Base-by-base conservation (phyloP, 2,329 filamentous ascomycete species). In the Arthrobotrys pseudoclavata region DNA sequence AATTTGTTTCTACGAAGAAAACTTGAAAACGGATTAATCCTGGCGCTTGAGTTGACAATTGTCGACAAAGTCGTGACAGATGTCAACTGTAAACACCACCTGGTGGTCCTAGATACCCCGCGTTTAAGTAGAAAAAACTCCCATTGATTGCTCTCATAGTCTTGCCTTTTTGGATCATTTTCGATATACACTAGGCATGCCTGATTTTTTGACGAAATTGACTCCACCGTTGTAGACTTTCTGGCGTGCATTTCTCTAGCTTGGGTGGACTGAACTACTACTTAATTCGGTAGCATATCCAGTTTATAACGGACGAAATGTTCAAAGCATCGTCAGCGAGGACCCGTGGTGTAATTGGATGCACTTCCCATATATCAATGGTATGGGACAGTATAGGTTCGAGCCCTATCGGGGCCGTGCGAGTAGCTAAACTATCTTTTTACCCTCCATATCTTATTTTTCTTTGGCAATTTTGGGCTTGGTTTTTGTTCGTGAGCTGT, bases 271-370 rank as follows among this genome's bases (percentile, higher is more conserved):
- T 24, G 6, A 50, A 13, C n/a, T n/a, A 24, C 12, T 42, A 9
- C 31, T 34, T 2, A n/a, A 60, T 60, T 18, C 20, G 55, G 31
- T 24, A 26, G 3, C 12, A 26, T 1, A 42, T 42, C 34, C 31
- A 15, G 20, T 60, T 60, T 42, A 60, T 60, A 42, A 42, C 31
- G 55, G 55, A 60, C 13, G 4, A 22, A 0, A 24, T 18, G 0
- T 12, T 10, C 6, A 3, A 4, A 10, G 5, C 26, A 42, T 29
- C 34, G 12, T 26, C 18, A 60, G 20, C 18, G 10, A 42, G 34
- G 55, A 42, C 55, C 55, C 55, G 55, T 60, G n/a, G 55, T 42
- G 55, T 60, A 60, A 60, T 60, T 60, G 55, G 55, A 60, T 60
- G 55, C 55, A 42, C 34, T 60, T 26, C 55, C 34, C 55, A 42